Evolutionary conservation across 495 filamentous ascomycete genomes (phyloP), one percentile per base, ranked within the genome.

Genomic region (Daldinia concentrica): DNA sequence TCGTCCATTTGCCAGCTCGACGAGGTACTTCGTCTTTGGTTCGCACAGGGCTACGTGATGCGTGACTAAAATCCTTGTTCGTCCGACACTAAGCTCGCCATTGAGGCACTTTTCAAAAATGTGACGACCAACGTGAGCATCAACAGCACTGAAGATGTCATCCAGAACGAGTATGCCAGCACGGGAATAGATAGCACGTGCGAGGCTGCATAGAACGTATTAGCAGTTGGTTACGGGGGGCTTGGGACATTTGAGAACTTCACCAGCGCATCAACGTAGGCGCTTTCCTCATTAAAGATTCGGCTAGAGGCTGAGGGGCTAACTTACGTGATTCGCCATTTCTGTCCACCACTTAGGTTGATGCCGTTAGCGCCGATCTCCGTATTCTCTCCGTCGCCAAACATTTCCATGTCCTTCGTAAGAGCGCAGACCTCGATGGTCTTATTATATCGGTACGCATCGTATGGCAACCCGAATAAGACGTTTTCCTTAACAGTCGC

Each of bases 341-440:
- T 86, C 76, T 96, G 93, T 12, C 93, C 93, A 68, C 93, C 93
- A 69, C 90, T 93, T 4, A 96, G 79, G 73, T 94, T 95, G 73
- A 95, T 90, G 12, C 93, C 93, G 63, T 94, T 93, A 0, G 91
- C 89, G 15, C 89, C 92, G 59, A 95, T 92, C 67, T 94, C 92
- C 0, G 92, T 95, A 41, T 86, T 76, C 60, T 94, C 92, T 12
- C 91, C 91, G 74, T 93, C 91, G 0, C 84, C 75, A 6, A 95
- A 83, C 82, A 91, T 90, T 43, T 91, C 86, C 19, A 95, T 74
- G 62, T 95, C 92, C 76, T 92, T 92, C 32, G 83, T 80, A 8
- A 95, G 74, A 5, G 92, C 90, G 73, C 92, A 95, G 4, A 88
- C 90, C 32, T 85, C 81, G 29, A 93, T 70, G 0, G 90, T 90